Evolutionary conservation across 768 basidiomycete species (phyloP), one percentile per base, ranked within the genome.

Genomic region (Tricholoma flavovirens): DNA sequence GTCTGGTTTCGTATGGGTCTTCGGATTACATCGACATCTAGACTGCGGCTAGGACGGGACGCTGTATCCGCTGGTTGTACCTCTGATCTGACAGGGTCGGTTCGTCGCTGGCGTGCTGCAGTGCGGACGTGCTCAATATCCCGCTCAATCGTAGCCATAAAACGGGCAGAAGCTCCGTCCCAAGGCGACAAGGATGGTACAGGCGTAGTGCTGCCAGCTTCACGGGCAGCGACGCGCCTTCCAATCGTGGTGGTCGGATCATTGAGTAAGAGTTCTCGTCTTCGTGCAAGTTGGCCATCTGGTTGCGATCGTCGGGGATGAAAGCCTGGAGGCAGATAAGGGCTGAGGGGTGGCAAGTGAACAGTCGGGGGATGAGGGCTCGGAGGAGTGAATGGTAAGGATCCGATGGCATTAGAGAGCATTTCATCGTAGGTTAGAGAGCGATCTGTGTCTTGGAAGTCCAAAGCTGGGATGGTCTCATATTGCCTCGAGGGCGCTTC

Each of bases 171-270:
- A 46, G 49, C 42, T 11, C 46, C 56, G 3, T 56, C 53, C 22
- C 42, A 60, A n/a, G 56, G 64, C 26, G 53, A 57, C 38, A 56
- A 52, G 48, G 36, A 51, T 59, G 62, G 53, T 43, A 45, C 26
- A 33, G 62, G 19, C 55, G 42, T 46, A 26, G 43, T 30, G 46
- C 64, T 65, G 17, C 69, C 66, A 12, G 74, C 70, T 62, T 73
- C 69, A 42, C 75, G 67, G 43, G 73, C 71, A 48, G 73, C 76
- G 35, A 77, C 74, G 32, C 69, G 70, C 54, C 76, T 66, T 12
- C 77, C 77, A 5, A 76, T 58, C 2, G 67, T 57, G 9, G 77
- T 78, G 29, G 66, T 58, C 14, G 71, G 64, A 53, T 78, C 75
- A 48, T 75, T 74, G 2, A 62, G 51, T 26, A 56, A 49, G 53